Percentiles rank a stretch among this genome's conserved stretches.
These are phyloP conservation scores for Pseudisothecium myosuroides DNA, from an alignment of 225 moss, liverwort and hornwort species.

Conservation along the genomic window DNA sequence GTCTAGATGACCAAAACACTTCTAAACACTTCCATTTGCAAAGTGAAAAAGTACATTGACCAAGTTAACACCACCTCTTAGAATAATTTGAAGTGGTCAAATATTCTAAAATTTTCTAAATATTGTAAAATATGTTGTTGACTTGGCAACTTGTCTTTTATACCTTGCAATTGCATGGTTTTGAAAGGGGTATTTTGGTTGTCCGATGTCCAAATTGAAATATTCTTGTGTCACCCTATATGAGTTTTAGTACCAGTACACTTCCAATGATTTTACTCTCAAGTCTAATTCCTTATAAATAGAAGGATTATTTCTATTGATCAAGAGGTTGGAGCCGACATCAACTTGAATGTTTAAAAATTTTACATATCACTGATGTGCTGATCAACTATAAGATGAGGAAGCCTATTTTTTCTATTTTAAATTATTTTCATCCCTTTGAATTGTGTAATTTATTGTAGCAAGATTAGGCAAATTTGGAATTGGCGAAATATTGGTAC, in stretches of 20 bases:
- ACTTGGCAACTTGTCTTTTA: background rate
- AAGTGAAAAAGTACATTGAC: background rate
- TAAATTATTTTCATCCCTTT: background rate
- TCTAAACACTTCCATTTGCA: background rate
- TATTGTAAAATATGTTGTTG: background rate
- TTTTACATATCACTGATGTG: rapidly evolving
- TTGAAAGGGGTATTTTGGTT: rapidly evolving
- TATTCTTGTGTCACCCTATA: background rate
- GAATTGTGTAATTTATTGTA: background rate
- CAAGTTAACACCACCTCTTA: background rate
- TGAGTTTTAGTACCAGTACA: background rate
- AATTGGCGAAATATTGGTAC: rapidly evolving
- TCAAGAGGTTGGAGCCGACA: rapidly evolving
- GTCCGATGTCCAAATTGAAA: background rate
- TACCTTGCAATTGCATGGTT: background rate
- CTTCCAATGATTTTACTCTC: background rate
- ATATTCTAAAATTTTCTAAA: background rate
- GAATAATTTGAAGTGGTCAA: background rate
- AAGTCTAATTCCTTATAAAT: background rate
- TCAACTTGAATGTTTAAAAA: background rate
- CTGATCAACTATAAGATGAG: rapidly evolving
- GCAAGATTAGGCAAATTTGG: too few relatives aligned
- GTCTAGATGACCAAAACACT: background rate
- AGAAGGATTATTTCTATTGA: rapidly evolving
- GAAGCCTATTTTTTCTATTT: background rate